These are phyloP conservation scores for Amphibolis antarctica DNA, from an alignment of 106 monocot species.

Conservation along the genomic window DNA sequence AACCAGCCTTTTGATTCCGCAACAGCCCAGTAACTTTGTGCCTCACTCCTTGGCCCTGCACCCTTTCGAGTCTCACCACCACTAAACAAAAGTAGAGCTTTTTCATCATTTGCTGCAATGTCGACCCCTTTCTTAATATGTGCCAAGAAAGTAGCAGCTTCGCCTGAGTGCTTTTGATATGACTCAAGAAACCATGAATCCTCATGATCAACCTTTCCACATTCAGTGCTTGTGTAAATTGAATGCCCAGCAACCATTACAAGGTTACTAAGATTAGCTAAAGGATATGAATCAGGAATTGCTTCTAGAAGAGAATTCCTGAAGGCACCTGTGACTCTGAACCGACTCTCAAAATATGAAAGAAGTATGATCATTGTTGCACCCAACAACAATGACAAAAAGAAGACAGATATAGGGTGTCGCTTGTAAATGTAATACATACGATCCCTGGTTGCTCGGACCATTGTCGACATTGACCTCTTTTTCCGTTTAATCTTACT, in stretches of 20 bases:
- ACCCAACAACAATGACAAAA: constrained; percentile 50
- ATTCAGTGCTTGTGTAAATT: constrained; percentile 66
- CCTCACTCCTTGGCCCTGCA: constrained; percentile 92
- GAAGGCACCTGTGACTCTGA: constrained; percentile 25
- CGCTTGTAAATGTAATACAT: constrained; percentile 46
- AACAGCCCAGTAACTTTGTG: constrained; percentile 94
- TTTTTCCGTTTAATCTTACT: constrained; percentile 43
- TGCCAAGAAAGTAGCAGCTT: constrained; percentile 72
- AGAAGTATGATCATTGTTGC: constrained; percentile 43
- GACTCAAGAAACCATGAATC: constrained; percentile 94
- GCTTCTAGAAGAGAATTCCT: constrained; percentile 16
- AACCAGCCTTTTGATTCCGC: constrained; percentile 89
- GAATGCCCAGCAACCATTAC: constrained; percentile 99
- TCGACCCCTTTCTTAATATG: constrained; percentile 82
- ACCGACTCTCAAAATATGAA: constrained; percentile 44
- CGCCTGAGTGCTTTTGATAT: constrained; percentile 80
- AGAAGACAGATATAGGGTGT: constrained; percentile 45
- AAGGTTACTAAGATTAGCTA: constrained; percentile 55
- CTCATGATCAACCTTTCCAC: constrained; percentile 69
- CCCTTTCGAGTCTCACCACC: constrained; percentile 91
- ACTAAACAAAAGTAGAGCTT: constrained; percentile 88
- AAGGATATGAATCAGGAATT: constrained; percentile 36
- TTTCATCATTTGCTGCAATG: constrained; percentile 57
- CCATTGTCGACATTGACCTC: constrained; percentile 23
- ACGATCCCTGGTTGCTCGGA: constrained; percentile 29